These are phyloP conservation scores for Phylloporus arenicola DNA, from an alignment of 768 basidiomycete species.

Conservation along the genomic window DNA sequence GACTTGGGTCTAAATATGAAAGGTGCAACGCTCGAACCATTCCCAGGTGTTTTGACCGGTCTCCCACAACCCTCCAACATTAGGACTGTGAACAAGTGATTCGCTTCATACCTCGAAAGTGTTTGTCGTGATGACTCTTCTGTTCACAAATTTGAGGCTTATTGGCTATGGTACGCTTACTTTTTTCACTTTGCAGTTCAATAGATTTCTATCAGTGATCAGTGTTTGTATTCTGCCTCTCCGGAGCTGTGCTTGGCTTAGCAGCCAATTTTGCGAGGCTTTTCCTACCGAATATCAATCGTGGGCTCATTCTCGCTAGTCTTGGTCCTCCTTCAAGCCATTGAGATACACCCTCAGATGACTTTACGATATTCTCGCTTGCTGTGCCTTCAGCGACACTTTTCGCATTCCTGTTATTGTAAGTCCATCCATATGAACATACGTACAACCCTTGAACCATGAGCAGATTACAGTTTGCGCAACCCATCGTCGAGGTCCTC, in stretches of 20 bases:
- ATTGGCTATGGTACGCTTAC: constrained; percentile 43
- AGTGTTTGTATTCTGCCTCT: constrained; percentile 37
- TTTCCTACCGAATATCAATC: constrained; percentile 60
- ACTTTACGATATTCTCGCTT: constrained; percentile 67
- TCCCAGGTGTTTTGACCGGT: constrained; percentile 12
- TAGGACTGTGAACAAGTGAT: constrained; percentile 8
- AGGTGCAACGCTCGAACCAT: constrained; percentile 4
- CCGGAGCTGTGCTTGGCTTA: constrained; percentile 59
- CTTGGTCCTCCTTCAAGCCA: neutral
- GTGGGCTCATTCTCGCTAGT: constrained; percentile 36
- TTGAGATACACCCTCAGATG: constrained; percentile 38
- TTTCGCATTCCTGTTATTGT: constrained; percentile 57
- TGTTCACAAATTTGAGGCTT: constrained; percentile 53
- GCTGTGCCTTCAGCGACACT: constrained; percentile 63
- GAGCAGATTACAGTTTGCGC: constrained; percentile 61
- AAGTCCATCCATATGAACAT: constrained; percentile 12
- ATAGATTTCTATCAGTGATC: constrained; percentile 21
- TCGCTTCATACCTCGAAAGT: neutral
- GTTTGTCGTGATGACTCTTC: constrained; percentile 46
- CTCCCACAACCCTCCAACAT: constrained; percentile 5
- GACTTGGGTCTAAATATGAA: constrained; percentile 13
- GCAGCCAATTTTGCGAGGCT: constrained; percentile 59
- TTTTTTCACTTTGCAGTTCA: neutral
- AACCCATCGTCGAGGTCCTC: constrained; percentile 57
- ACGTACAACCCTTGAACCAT: constrained; percentile 1